These are phyloP conservation scores for Actinomortierella wolfii DNA, from an alignment of 371 early-diverging fungal genomes.

Conservation along the genomic window DNA sequence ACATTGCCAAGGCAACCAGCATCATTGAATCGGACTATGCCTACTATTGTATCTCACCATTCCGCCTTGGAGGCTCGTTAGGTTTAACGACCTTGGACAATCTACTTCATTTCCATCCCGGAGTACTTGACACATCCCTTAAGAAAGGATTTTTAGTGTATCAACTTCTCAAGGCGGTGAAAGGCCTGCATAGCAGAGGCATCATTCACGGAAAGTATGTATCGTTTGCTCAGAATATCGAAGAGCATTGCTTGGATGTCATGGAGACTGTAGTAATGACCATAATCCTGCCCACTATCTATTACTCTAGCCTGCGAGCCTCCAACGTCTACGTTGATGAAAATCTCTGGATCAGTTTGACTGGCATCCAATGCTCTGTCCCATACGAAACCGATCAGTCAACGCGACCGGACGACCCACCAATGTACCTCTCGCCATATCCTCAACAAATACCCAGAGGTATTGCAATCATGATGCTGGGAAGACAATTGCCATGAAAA, in stretches of 20 bases:
- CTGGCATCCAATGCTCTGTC: slow-evolving; percentile 61
- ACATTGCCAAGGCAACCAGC: slow-evolving; percentile 61
- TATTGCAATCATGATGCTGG: too few relatives aligned
- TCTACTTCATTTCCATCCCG: slow-evolving; percentile 65
- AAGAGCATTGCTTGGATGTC: too few relatives aligned
- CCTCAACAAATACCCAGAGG: too few relatives aligned
- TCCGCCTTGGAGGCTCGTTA: slow-evolving; percentile 50
- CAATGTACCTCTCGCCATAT: too few relatives aligned
- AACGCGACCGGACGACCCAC: too few relatives aligned
- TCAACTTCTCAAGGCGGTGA: slow-evolving; percentile 58
- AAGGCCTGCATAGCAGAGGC: slow-evolving; percentile 59
- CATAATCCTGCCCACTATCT: not conserved
- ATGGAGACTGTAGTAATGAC: too few relatives aligned
- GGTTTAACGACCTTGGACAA: slow-evolving; percentile 63
- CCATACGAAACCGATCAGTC: slow-evolving; percentile 10
- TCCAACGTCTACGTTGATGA: slow-evolving; percentile 71
- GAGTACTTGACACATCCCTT: slow-evolving; percentile 62
- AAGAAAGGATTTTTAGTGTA: slow-evolving; percentile 66
- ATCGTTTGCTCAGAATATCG: not conserved
- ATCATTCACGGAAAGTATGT: slow-evolving; percentile 60
- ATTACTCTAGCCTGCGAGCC: slow-evolving; percentile 47
- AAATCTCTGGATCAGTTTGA: slow-evolving; percentile 64
- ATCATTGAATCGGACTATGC: slow-evolving; percentile 61
- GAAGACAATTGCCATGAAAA: not conserved
- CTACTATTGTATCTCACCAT: slow-evolving; percentile 61